Evolutionary conservation across 768 basidiomycete species (phyloP).

Genomic region (Termitomyces sp.): DNA sequence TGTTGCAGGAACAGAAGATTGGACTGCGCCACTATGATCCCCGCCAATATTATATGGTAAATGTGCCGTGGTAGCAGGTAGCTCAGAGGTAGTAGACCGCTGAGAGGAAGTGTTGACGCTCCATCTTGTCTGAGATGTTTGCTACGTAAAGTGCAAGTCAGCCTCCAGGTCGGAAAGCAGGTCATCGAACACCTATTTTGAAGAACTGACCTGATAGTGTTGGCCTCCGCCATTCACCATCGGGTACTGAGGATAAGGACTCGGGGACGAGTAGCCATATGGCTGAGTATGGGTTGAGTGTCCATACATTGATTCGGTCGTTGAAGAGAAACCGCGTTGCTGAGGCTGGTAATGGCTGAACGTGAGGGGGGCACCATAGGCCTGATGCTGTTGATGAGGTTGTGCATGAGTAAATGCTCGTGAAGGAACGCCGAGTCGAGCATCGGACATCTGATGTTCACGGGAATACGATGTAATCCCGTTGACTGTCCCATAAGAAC

Average conservation of each 20-base stretch:
- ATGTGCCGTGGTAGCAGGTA: neutral
- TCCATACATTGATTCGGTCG: constrained; percentile 14
- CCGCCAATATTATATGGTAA: constrained; percentile 6
- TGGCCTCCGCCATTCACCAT: constrained; percentile 10
- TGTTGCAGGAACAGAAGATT: neutral
- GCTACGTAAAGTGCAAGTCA: neutral
- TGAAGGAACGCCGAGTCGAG: neutral
- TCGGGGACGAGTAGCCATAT: constrained; percentile 17
- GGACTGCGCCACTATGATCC: constrained; percentile 11
- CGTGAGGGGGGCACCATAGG: constrained; percentile 22
- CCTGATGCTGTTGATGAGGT: constrained; percentile 16
- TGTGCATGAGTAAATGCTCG: neutral
- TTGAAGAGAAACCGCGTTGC: constrained; percentile 30
- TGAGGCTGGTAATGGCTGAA: constrained; percentile 46
- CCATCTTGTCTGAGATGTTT: constrained; percentile 15
- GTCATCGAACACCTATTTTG: neutral
- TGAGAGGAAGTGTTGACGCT: constrained; percentile 16
- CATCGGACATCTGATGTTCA: constrained; percentile 7
- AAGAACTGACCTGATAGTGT: constrained; percentile 12
- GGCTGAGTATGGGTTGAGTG: constrained; percentile 15
- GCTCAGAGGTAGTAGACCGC: constrained; percentile 8
- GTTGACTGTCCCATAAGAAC: constrained; percentile 5
- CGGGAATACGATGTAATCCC: constrained; percentile 10
- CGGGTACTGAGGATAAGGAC: constrained; percentile 10
- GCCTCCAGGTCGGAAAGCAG: neutral